Evolutionary conservation across 169 alveolate species (phyloP), one percentile per base, ranked within the genome.

Genomic region (Plasmodium vivax): DNA sequence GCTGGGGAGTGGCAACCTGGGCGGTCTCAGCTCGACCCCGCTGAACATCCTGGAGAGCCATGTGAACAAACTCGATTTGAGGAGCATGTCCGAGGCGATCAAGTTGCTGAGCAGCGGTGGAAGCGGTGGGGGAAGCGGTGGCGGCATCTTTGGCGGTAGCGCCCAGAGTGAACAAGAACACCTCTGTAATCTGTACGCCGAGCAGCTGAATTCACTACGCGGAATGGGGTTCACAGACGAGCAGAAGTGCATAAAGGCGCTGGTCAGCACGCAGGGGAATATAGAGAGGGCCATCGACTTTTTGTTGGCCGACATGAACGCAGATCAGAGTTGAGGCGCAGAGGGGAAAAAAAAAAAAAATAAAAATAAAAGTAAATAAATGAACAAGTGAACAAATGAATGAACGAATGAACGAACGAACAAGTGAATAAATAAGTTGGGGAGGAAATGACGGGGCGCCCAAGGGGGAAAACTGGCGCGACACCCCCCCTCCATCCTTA

Each of bases 221-320:
- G 96, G 80, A 45, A 97, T 97, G 98, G 98, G 98, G 3, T 81
- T 97, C 56, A 95, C 97, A 27, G 98, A 97, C 83, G 94, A 95
- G 0, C 96, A 96, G 3, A 95, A 95, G 54, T 97, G 98, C 77
- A 77, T 97, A 51, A 96, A 93, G 58, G 98, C 98, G 3, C 92
- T 97, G 10, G 94, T 96, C 85, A 97, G 95, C 23, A 88, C 98
- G 30, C 97, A 97, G 74, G 98, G 98, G 56, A 97, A 97, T 88
- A 72, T 97, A 16, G 96, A 95, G 56, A 85, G 95, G 82, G 98
- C 98, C 36, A 84, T 97, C 23, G 98, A 95, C 54, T 92, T 96
- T 14, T 85, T 97, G 58, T 71, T 97, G 56, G 96, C 95, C 32
- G 97, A 96, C n/a, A 68, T 85, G 38, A 96, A 93, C 56, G 19